These are phyloP conservation scores for Pugionium cornutum DNA, from an alignment of 345 rosid species.

Conservation along the genomic window DNA sequence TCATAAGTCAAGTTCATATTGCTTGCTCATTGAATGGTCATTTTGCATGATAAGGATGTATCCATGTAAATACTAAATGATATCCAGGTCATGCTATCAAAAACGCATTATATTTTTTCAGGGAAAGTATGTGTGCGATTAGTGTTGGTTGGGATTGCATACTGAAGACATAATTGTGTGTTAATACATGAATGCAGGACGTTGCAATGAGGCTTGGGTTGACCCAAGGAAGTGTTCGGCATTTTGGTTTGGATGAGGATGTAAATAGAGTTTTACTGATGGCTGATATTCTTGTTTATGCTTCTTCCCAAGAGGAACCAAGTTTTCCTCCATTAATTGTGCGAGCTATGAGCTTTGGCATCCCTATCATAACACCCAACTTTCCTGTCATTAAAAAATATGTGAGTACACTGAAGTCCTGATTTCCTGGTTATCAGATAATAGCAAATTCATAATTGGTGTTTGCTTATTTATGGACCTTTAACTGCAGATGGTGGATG, in stretches of 20 bases:
- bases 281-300: constrained; percentile 90
- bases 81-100: no score
- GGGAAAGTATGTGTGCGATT: background rate
- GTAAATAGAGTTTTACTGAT: constrained; percentile 65
- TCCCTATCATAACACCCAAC: constrained; percentile 76
- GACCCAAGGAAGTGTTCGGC: constrained; percentile 60
- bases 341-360: constrained; percentile 89
- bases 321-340: constrained; percentile 77
- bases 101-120: no score
- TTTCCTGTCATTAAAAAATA: constrained; percentile 72
- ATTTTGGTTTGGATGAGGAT: constrained; percentile 75
- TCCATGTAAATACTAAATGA: no score
- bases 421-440: constrained; percentile 17
- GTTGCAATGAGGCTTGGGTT: constrained; percentile 79
- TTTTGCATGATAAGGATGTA: no score
- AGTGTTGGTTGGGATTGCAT: constrained; percentile 23
- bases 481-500: constrained; percentile 66
- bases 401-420: constrained; percentile 49
- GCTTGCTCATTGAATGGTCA: no score
- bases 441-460: background rate
- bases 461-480: constrained; percentile 32
- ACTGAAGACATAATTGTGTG: constrained; percentile 16
- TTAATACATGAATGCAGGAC: constrained; percentile 52
- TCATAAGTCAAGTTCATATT: no score
- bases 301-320: constrained; percentile 93